Base-by-base conservation (phyloP, 2,329 filamentous ascomycete genomes). In the Aureobasidium sp. region DNA sequence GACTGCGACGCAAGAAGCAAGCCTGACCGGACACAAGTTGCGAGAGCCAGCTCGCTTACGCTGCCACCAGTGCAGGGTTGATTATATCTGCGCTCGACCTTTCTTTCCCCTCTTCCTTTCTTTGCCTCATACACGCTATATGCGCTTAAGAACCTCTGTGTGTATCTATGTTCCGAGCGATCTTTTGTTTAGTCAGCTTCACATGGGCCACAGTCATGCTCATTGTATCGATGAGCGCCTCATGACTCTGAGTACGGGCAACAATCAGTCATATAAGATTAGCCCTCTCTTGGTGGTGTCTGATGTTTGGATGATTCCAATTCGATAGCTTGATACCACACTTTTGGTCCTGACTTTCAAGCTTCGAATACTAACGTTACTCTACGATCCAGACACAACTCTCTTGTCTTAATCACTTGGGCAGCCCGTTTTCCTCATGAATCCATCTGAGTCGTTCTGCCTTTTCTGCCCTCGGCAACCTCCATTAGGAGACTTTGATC, bases 161-260 rank as follows among this genome's bases (percentile, higher is more conserved):
- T 48, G 55, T 59, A 49, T 39, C 53, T 27, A 30, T 47, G 54
- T 47, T 58, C 47, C 54, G 39, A 21, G 44, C 44, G 42, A 59
- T 44, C 55, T 34, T 49, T 34, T 59, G 48, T 44, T 48, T 48
- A 44, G 44, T 44, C 55, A 41, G 55, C 29, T 39, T 59, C 42
- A 41, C 52, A 21, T 41, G 42, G 55, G 55, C 21, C 55, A 59
- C 55, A 59, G 55, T 44, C 55, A 59, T 44, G 44, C 44, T 59
- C 55, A 49, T 59, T 44, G 49, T 36, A 48, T 59, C 36, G 48
- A 27, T 30, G 55, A 49, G 34, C 44, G n/a, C 47, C 30, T 8
- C 41, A 21, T 42, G 13, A 13, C 34, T 30, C 13, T 30, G 30
- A 27, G 21, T 13, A 3, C 42, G 29, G 42, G 55, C 34, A 15